Evolutionary conservation across 257 asterid species (phyloP), one percentile per base, ranked within the genome.

Genomic region (Orobanche coerulescens): DNA sequence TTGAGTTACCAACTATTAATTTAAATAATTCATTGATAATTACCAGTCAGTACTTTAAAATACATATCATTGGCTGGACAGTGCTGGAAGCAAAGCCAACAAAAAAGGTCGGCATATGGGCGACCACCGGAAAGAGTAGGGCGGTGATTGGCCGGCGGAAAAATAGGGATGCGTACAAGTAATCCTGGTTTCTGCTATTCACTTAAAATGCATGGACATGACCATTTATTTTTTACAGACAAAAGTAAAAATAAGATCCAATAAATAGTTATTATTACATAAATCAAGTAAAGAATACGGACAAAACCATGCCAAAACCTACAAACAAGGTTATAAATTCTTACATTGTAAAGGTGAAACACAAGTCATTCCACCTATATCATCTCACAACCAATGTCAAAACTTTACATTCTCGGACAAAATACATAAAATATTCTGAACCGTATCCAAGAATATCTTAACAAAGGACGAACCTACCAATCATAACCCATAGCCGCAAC

Each of bases 401-500:
- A 8, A 37, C 44, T 64, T 78, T 77, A 79, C 85, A 81, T 66
- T 58, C 49, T 58, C 31, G 14, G 80, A 73, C 73, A 66, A 67
- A 65, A 63, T 37, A 67, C 75, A 69, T 72, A 76, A n/a, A n/a
- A n/a, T 55, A 3, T 8, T 40, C 2, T n/a, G 5, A 65, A 54
- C 69, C 11, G 3, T 51, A 58, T 54, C 61, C 82, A 81, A 81
- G 70, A 80, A 80, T 75, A 6, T 79, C 65, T 61, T 69, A 81
- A 64, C 25, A 39, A 15, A n/a, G 54, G 61, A 7, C 69, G 54
- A 16, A 13, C 50, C 66, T 80, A 88, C 63, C 81, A 85, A 16
- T 83, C 33, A 42, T 79, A 86, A n/a, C 96, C 96, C 95, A 83
- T 80, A 5, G 90, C 90, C 58, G 78, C 95, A 4, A 93, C 94